Conservation (phyloP, 2,329 filamentous ascomycete genomes). For the Colletotrichum siamense region DNA sequence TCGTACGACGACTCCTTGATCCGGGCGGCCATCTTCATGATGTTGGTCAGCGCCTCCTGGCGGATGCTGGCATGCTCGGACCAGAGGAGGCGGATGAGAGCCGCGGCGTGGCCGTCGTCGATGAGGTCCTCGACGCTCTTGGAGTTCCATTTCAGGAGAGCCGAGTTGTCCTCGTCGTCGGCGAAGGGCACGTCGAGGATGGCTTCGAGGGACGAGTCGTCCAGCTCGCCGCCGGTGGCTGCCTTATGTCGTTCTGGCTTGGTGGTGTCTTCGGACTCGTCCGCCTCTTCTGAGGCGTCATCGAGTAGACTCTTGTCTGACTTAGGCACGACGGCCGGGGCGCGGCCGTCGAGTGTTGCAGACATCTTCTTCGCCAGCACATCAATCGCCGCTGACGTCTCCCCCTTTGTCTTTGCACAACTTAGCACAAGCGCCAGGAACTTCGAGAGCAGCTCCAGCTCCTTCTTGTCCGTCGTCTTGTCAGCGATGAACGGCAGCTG, state of each 20-base stretch:
- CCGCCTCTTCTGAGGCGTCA: neutral
- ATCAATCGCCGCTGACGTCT: constrained; percentile 36
- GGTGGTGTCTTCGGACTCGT: neutral
- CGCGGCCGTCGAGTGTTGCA: neutral
- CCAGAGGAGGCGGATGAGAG: constrained; percentile 76
- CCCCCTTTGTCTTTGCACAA: constrained; percentile 55
- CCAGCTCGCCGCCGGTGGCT: constrained; percentile 25
- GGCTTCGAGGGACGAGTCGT: constrained; percentile 52
- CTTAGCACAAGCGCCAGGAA: constrained; percentile 66
- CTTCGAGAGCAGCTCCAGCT: constrained; percentile 53
- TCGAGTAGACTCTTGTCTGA: neutral
- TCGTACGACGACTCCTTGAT: constrained; percentile 73
- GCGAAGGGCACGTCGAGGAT: constrained; percentile 55
- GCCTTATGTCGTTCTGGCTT: neutral
- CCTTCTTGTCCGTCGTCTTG: constrained; percentile 50
- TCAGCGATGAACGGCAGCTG: constrained; percentile 73
- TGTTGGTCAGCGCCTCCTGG: constrained; percentile 74
- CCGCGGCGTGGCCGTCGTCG: constrained; percentile 75
- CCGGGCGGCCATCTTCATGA: constrained; percentile 69
- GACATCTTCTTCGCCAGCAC: constrained; percentile 34
- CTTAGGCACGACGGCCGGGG: neutral
- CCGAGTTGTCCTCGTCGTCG: constrained; percentile 54
- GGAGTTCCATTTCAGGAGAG: constrained; percentile 69
- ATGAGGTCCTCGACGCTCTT: constrained; percentile 81
- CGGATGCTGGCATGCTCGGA: constrained; percentile 79